Percentiles rank a stretch among this genome's conserved stretches.
Evolutionary conservation across 768 basidiomycete genomes (phyloP).

Genomic region (Amanita exitialis): DNA sequence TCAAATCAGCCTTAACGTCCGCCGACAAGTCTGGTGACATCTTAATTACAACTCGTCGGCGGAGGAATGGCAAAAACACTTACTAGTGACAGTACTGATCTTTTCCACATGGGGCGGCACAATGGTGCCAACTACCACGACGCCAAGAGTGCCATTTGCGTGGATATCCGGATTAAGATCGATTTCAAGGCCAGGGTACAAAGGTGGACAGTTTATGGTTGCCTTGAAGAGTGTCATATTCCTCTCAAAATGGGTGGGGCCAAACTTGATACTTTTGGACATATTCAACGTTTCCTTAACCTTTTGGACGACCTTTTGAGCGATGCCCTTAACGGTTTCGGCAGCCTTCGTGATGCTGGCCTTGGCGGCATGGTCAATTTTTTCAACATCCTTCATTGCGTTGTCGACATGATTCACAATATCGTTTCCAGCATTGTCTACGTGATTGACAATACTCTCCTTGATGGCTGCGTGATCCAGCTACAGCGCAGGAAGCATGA

Average conservation of each 20-base stretch:
- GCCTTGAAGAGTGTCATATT: constrained; percentile 21
- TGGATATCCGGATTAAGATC: constrained; percentile 23
- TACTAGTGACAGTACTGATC: constrained; percentile 26
- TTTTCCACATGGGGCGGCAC: constrained; percentile 29
- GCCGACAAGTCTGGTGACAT: not conserved
- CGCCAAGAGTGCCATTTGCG: constrained; percentile 25
- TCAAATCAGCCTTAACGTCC: not conserved
- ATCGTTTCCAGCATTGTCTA: not conserved
- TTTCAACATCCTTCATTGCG: not conserved
- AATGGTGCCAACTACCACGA: constrained; percentile 34
- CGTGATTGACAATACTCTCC: not conserved
- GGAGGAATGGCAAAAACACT: not conserved
- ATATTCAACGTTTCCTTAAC: constrained; percentile 21
- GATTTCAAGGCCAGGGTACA: constrained; percentile 14
- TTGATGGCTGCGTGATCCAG: not conserved
- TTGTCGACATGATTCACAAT: not conserved
- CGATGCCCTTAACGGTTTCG: not conserved
- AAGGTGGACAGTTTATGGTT: constrained; percentile 16
- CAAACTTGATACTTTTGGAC: constrained; percentile 15
- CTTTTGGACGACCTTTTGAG: not conserved
- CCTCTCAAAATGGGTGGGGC: constrained; percentile 17
- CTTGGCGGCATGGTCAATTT: not conserved
- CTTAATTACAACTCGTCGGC: not conserved
- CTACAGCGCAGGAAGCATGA: not conserved
- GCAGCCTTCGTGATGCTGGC: not conserved